Evolutionary conservation across 306 rosid species (phyloP), one percentile per base, ranked within the genome.

Genomic region (Quercus agrifolia): DNA sequence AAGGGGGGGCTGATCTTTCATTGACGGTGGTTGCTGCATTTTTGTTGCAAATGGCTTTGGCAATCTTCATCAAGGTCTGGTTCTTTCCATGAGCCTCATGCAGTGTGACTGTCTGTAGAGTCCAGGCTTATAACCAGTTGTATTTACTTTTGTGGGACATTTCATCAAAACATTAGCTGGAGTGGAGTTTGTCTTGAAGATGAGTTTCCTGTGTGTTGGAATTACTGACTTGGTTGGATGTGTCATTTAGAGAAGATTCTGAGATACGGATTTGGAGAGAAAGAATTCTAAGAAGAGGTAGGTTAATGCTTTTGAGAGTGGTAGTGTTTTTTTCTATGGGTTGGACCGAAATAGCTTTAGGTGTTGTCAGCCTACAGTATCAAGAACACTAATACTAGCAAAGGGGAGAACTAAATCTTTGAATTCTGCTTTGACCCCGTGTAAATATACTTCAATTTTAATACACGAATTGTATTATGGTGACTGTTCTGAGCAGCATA

Each of bases 41-140:
- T 79, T 71, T 78, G 81, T 87, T 96, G 91, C 98, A 96, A 90
- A 75, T 96, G 77, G 94, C 89, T 73, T 83, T 96, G 89, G 94
- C 98, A 59, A 70, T 93, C 88, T 96, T 96, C 90, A 86, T 96
- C 85, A 96, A 96, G 90, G 97, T 87, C 82, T 90, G 92, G 97
- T 96, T 96, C 96, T 96, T 96, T 85, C 91, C 92, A 19, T 96
- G 81, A 93, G 91, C 51, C 69, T 76, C 70, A 49, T 74, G 75
- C 35, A 12, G 20, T 2, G 77, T 56, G 62, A 63, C 49, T 55
- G 54, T 38, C 64, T 78, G 78, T 71, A 73, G 76, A 74, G 66
- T 18, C 73, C 46, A 28, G 49, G 69, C 54, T 78, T 61, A 10
- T 27, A 75, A 55, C 73, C 78, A 56, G 49, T 75, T 75, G 38